These are phyloP conservation scores for Fusarium odoratissimum DNA, from an alignment of 2,329 filamentous ascomycete genomes.

Conservation along the genomic window DNA sequence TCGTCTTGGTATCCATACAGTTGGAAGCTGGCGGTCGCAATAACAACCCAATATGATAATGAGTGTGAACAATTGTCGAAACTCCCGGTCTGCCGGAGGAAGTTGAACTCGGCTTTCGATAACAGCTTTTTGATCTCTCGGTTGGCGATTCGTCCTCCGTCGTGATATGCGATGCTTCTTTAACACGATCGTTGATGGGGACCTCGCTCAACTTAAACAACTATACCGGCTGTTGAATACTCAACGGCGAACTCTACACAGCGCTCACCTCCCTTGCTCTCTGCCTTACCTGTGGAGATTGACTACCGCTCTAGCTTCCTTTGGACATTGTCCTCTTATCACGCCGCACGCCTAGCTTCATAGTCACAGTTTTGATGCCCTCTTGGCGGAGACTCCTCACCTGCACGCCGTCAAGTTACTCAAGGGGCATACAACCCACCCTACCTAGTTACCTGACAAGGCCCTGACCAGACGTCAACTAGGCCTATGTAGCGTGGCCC, in stretches of 20 bases:
- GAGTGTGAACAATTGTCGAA: not conserved
- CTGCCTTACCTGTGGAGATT: constrained; percentile 36
- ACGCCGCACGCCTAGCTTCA: constrained; percentile 25
- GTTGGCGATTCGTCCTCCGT: constrained; percentile 3
- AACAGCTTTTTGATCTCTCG: not conserved
- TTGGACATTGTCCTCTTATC: constrained; percentile 16
- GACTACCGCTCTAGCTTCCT: constrained; percentile 24
- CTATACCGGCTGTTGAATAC: constrained; percentile 7
- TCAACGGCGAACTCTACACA: constrained; percentile 21
- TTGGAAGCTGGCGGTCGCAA: not conserved
- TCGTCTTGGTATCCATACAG: not conserved
- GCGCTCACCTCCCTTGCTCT: constrained; percentile 28
- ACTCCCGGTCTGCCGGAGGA: not conserved
- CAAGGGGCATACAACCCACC: constrained; percentile 15
- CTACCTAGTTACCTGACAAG: constrained; percentile 27
- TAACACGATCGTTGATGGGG: constrained; percentile 14
- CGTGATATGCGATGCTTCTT: constrained; percentile 13
- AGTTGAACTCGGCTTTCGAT: not conserved
- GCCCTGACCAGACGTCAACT: constrained; percentile 34
- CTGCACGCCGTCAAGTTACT: constrained; percentile 16
- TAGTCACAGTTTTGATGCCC: constrained; percentile 27
- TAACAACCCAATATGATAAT: not conserved
- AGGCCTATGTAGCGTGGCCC: constrained; percentile 11
- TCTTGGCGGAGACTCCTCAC: constrained; percentile 28
- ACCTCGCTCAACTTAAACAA: constrained; percentile 41